Evolutionary conservation across 345 rosid species (phyloP).

Genomic region (Salix arbutifolia): DNA sequence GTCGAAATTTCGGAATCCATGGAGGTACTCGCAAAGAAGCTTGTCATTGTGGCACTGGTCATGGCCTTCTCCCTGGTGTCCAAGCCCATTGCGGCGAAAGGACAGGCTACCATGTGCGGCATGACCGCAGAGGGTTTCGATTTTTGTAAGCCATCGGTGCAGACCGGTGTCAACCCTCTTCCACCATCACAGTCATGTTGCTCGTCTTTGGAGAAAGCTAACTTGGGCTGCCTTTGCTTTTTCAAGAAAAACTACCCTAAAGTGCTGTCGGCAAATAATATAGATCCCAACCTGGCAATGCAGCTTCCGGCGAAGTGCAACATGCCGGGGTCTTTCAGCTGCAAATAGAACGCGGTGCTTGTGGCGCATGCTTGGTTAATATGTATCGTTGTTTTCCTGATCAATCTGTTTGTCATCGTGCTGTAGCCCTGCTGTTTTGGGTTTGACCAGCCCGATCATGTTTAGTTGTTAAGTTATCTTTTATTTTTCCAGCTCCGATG

Average conservation of each 20-base stretch:
- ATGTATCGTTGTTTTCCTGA: too few relatives aligned
- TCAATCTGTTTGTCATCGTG: too few relatives aligned
- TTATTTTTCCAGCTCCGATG: too few relatives aligned
- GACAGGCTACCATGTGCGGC: slow-evolving; percentile 24
- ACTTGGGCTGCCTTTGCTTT: slow-evolving; percentile 47
- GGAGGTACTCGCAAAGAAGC: slow-evolving; percentile 41
- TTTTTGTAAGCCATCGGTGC: slow-evolving; percentile 45
- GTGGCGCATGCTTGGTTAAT: too few relatives aligned
- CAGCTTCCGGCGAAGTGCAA: slow-evolving; percentile 46
- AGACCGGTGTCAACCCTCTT: slow-evolving; percentile 25
- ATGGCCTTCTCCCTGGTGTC: slow-evolving; percentile 22
- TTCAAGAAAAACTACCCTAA: slow-evolving; percentile 27
- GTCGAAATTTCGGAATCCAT: background rate
- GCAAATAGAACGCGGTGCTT: slow-evolving; percentile 2
- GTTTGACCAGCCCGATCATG: too few relatives aligned
- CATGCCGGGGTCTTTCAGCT: slow-evolving; percentile 17
- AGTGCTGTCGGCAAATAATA: slow-evolving; percentile 17
- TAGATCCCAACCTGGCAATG: slow-evolving; percentile 41
- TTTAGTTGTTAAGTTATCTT: too few relatives aligned
- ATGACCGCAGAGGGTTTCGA: slow-evolving; percentile 38
- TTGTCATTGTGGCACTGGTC: slow-evolving; percentile 34
- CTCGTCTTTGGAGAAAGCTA: slow-evolving; percentile 38
- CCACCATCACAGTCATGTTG: slow-evolving; percentile 37
- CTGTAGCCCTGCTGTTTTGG: too few relatives aligned
- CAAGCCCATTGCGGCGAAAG: slow-evolving; percentile 21